Evolutionary conservation across 1,284 basidiomycete genomes (phyloP).

Genomic region (Ceratorhiza oryzae-sativae): DNA sequence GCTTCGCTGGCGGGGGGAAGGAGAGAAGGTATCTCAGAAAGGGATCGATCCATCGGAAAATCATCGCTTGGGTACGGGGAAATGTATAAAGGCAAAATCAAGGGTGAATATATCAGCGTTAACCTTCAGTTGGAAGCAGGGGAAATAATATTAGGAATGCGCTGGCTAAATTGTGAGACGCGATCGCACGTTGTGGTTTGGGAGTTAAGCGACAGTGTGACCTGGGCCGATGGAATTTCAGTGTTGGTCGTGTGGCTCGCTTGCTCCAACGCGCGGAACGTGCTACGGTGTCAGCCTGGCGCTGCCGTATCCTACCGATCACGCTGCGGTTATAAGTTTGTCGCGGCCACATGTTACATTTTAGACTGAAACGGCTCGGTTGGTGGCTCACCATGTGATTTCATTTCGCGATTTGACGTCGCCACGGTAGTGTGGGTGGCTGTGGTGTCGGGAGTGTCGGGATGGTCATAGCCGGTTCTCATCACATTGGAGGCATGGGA

Average conservation of each 20-base stretch:
- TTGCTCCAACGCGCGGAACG: background rate
- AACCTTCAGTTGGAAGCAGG: conserved; percentile 15
- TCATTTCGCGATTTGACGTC: conserved; percentile 16
- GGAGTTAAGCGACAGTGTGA: background rate
- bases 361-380: conserved; percentile 2
- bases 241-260: conserved; percentile 2
- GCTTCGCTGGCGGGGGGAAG: conserved; percentile 22
- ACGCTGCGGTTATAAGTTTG: too few species aligned
- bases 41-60: conserved; percentile 23
- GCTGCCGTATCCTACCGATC: background rate
- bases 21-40: conserved; percentile 13
- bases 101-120: conserved; percentile 21
- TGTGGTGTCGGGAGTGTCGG: background rate
- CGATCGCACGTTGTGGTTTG: background rate
- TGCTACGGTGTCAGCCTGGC: background rate
- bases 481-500: background rate
- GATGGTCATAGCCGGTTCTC: background rate
- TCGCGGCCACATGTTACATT: background rate
- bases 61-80: conserved; percentile 15
- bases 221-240: conserved; percentile 16
- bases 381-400: background rate
- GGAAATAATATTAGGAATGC: background rate
- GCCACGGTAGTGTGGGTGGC: conserved; percentile 7
- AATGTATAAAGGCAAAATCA: conserved; percentile 26
- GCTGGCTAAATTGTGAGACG: conserved; percentile 21